Percentiles rank a stretch among this genome's conserved stretches.
These are phyloP conservation scores for Ilyonectria destructans DNA, from an alignment of 2,329 filamentous ascomycete species.

Conservation along the genomic window DNA sequence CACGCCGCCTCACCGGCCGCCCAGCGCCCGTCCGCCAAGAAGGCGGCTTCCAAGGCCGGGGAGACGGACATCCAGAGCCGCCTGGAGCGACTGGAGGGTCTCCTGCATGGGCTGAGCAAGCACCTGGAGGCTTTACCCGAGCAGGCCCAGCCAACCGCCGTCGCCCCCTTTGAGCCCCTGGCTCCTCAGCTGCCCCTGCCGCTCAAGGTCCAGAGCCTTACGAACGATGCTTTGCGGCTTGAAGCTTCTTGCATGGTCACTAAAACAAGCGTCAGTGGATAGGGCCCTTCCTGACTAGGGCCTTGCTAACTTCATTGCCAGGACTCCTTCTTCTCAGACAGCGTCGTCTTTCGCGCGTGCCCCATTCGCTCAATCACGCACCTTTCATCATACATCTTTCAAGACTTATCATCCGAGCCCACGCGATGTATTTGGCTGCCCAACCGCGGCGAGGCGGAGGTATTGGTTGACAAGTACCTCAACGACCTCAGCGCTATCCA, in stretches of 20 bases:
- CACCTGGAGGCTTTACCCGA: slow-evolving; percentile 17
- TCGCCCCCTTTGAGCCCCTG: neutral
- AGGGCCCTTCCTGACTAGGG: no score
- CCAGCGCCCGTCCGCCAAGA: slow-evolving; percentile 36
- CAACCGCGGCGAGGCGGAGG: slow-evolving; percentile 51
- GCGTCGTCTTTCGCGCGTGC: slow-evolving; percentile 53
- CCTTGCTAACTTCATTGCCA: neutral
- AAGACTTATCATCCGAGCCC: slow-evolving; percentile 45
- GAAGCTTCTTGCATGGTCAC: slow-evolving; percentile 52
- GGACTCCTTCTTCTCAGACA: slow-evolving; percentile 51
- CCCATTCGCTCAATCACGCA: slow-evolving; percentile 53
- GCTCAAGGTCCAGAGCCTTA: slow-evolving; percentile 53
- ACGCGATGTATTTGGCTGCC: slow-evolving; percentile 55
- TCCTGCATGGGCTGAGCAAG: slow-evolving; percentile 42
- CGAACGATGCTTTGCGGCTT: slow-evolving; percentile 54
- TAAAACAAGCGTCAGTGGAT: slow-evolving; percentile 47
- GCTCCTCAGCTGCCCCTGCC: slow-evolving; percentile 43
- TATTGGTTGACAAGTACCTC: slow-evolving; percentile 51
- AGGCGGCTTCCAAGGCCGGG: slow-evolving; percentile 24
- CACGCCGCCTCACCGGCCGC: slow-evolving; percentile 41
- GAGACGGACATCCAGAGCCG: slow-evolving; percentile 40
- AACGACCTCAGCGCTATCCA: slow-evolving; percentile 52
- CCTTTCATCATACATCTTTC: slow-evolving; percentile 49
- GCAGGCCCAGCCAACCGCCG: neutral
- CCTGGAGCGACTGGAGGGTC: slow-evolving; percentile 48